Evolutionary conservation across 1,284 basidiomycete species (phyloP).

Genomic region (Caloboletus firmus): DNA sequence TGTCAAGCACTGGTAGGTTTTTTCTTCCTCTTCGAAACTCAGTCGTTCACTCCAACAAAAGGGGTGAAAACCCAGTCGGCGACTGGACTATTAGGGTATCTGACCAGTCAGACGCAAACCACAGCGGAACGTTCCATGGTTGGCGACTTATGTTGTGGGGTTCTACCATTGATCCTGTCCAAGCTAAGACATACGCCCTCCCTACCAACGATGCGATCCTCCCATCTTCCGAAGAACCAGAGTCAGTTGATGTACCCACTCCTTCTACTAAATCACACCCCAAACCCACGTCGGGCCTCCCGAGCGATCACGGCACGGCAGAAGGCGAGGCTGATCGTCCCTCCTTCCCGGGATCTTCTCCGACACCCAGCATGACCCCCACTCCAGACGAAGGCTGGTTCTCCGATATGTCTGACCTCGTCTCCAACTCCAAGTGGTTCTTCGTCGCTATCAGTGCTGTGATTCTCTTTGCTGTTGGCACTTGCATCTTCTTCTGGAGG

Average conservation of each 20-base stretch:
- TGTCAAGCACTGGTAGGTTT: constrained; percentile 91
- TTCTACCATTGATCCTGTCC: constrained; percentile 72
- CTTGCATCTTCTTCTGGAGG: constrained; percentile 70
- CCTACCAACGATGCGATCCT: constrained; percentile 56
- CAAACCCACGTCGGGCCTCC: constrained; percentile 89
- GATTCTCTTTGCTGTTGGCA: constrained; percentile 65
- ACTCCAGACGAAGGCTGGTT: constrained; percentile 87
- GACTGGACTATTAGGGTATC: constrained; percentile 88
- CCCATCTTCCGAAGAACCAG: constrained; percentile 45
- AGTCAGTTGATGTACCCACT: constrained; percentile 37
- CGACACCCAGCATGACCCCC: constrained; percentile 46
- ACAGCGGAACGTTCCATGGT: constrained; percentile 80
- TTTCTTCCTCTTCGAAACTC: not conserved
- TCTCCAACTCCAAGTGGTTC: constrained; percentile 82
- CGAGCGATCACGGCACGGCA: constrained; percentile 76
- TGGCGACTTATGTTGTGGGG: constrained; percentile 97
- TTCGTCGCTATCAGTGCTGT: constrained; percentile 74
- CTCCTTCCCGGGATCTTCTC: constrained; percentile 51
- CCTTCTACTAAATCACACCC: constrained; percentile 61
- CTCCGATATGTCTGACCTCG: constrained; percentile 74
- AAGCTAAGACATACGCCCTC: constrained; percentile 66
- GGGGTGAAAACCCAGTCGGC: constrained; percentile 93
- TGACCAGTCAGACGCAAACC: constrained; percentile 63
- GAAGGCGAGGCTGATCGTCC: constrained; percentile 70
- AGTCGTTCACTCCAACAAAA: constrained; percentile 37